phyloP scores from a whole-genome alignment of 768 basidiomycete species.

The Trametes sanguinea region DNA sequence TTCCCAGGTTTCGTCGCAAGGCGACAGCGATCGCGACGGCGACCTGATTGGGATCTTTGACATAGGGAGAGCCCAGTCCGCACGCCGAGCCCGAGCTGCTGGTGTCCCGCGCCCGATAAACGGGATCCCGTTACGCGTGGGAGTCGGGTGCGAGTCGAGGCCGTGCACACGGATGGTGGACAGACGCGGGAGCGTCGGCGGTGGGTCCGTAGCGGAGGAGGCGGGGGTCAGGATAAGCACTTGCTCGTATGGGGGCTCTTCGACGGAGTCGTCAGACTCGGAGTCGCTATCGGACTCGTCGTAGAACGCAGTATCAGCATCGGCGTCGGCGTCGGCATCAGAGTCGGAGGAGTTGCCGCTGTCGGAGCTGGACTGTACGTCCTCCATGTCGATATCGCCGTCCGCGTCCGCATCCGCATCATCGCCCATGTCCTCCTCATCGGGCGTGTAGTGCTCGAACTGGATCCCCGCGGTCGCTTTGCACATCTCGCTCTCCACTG shows the following conservation, averaged over 20 bases:
- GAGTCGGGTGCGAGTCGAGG: conserved; percentile 9
- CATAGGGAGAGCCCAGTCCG: conserved; percentile 19
- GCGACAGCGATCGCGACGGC: neutral
- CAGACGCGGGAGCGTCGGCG: neutral
- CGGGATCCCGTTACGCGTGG: conserved; percentile 11
- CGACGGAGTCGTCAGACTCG: conserved; percentile 5
- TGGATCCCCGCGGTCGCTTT: neutral
- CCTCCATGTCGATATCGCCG: conserved; percentile 6
- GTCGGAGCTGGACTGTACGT: neutral
- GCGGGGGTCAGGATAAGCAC: conserved; percentile 6
- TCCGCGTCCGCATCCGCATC: conserved; percentile 5
- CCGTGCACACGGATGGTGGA: conserved; percentile 12
- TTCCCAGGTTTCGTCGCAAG: too few relatives aligned
- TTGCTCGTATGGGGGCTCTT: conserved; percentile 3
- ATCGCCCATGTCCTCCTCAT: neutral
- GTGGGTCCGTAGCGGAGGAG: neutral
- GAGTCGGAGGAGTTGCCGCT: neutral
- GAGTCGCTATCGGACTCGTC: neutral
- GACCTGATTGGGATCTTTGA: neutral
- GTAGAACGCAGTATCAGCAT: neutral
- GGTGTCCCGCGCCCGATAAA: conserved; percentile 28
- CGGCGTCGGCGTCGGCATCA: conserved; percentile 5
- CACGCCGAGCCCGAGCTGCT: conserved; percentile 18
- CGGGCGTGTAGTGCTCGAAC: conserved; percentile 22
- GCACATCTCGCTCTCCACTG: neutral